phyloP scores from a whole-genome alignment of 1,284 basidiomycete genomes.

The Fomitopsis pinicola region DNA sequence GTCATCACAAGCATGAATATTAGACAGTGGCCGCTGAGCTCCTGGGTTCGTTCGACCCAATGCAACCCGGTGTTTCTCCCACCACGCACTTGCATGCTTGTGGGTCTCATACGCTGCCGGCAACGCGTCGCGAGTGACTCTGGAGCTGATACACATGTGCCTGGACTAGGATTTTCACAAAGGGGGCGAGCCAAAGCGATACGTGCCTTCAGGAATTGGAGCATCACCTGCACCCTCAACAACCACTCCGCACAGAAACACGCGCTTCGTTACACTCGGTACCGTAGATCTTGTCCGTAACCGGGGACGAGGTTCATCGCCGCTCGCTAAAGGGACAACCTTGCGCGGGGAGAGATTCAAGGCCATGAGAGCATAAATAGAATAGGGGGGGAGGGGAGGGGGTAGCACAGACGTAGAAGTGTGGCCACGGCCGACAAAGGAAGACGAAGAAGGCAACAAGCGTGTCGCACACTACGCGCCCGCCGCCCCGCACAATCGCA shows the following conservation, averaged over 20 bases:
- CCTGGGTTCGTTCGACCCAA: too few relatives aligned
- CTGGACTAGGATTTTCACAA: neutral
- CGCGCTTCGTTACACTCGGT: slow-evolving; percentile 57
- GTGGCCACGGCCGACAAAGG: neutral
- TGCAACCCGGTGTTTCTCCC: too few relatives aligned
- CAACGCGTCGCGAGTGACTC: neutral
- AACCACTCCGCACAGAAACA: slow-evolving; percentile 78
- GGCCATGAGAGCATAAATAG: slow-evolving; percentile 29
- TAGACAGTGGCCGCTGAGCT: too few relatives aligned
- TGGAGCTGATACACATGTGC: neutral
- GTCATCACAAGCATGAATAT: too few relatives aligned
- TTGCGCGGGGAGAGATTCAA: slow-evolving; percentile 63
- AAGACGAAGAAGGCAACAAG: slow-evolving; percentile 1
- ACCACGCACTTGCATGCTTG: too few relatives aligned
- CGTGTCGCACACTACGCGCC: neutral
- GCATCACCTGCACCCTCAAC: slow-evolving; percentile 73
- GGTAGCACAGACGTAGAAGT: neutral
- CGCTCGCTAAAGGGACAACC: slow-evolving; percentile 60
- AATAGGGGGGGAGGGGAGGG: neutral
- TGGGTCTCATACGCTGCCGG: too few relatives aligned
- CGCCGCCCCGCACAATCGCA: neutral
- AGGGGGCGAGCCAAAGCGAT: neutral
- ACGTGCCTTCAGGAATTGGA: slow-evolving; percentile 61
- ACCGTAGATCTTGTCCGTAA: slow-evolving; percentile 20
- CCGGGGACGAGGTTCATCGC: slow-evolving; percentile 47